Evolutionary conservation across 768 basidiomycete genomes (phyloP), one percentile per base, ranked within the genome.

Genomic region (Amanita phalloides): DNA sequence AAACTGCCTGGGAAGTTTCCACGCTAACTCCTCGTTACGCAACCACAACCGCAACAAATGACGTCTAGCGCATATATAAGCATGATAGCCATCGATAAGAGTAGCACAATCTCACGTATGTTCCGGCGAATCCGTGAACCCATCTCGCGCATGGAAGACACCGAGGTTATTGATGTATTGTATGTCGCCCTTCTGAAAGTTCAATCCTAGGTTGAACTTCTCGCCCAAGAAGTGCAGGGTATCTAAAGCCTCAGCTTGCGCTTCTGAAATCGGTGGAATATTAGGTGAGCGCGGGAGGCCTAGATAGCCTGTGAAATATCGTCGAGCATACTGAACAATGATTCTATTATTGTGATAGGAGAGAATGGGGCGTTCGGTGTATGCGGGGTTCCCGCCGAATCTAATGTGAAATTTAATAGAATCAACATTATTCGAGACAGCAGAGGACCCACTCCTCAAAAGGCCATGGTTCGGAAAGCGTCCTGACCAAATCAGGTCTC

Each of bases 141-240:
- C 71, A 54, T 75, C 73, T 49, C 73, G 55, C 10, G 71, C 71
- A 56, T 75, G 73, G 45, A 75, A 60, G 41, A 75, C 54, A 0
- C 71, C 67, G 55, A 75, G 54, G 53, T 67, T 73, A 55, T 74
- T 75, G 61, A 75, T 73, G 57, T 73, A 75, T 55, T 75, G 73
- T 32, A 75, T 73, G 54, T 75, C 73, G 36, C 73, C 73, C 55
- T 74, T 75, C 57, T 71, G 64, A 63, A 75, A 73, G 49, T 74
- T 73, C 51, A 74, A 61, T 4, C 61, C 68, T 2, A 75, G 62
- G 28, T 68, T 67, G 55, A 68, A 68, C 50, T 71, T 71, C 55
- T 73, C 70, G 1, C 71, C 72, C 11, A 70, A 53, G 57, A 71
- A 75, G 51, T 74, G 73, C 26, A 75, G 55, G 1, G 68, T 68